Evolutionary conservation across 2,329 filamentous ascomycete genomes (phyloP).

Genomic region (Metarhizium rileyi): DNA sequence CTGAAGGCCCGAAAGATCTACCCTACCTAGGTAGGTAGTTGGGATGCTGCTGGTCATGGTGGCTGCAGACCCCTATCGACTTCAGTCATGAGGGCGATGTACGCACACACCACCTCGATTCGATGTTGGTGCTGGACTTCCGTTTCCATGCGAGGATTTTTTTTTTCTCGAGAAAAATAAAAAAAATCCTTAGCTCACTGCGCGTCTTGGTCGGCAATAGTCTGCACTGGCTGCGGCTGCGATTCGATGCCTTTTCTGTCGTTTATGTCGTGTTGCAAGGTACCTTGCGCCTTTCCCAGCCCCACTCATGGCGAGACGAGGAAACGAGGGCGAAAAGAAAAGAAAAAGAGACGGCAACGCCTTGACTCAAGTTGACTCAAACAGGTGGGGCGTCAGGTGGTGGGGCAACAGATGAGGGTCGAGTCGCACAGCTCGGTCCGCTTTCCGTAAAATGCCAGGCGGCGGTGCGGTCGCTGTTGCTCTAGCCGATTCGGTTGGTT

Average conservation of each 20-base stretch:
- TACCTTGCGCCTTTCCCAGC: background rate
- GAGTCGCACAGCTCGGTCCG: slow-evolving; percentile 2
- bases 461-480: no score
- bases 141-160: background rate
- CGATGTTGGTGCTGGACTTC: no score
- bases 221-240: background rate
- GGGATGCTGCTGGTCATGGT: no score
- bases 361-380: slow-evolving; percentile 1
- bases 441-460: no score
- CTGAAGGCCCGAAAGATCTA: no score
- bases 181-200: background rate
- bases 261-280: background rate
- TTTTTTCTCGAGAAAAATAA: no score
- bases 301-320: background rate
- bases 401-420: no score
- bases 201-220: background rate
- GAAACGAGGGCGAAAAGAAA: background rate
- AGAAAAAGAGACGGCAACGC: background rate
- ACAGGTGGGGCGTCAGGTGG: background rate
- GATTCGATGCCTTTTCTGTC: background rate
- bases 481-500: no score
- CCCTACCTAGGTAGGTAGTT: no score
- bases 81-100: no score
- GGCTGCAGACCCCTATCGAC: no score
- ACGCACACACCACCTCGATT: no score